phyloP scores from a whole-genome alignment of 1,284 basidiomycete genomes.

The Austropuccinia psidii region DNA sequence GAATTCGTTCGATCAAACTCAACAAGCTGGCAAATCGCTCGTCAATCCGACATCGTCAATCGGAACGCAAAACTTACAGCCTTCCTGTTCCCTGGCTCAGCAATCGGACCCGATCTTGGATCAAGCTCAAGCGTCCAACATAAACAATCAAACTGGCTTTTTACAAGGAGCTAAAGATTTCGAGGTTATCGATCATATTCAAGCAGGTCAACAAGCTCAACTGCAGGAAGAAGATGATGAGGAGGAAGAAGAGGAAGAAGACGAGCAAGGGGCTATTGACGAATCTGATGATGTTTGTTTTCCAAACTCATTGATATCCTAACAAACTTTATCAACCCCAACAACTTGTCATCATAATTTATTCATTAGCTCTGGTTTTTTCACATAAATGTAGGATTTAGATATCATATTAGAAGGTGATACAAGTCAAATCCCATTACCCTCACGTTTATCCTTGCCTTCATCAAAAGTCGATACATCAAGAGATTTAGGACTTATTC shows the following conservation, averaged over 20 bases:
- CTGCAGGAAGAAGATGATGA: not conserved
- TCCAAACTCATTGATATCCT: not conserved
- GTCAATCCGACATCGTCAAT: not conserved
- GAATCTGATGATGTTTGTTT: slow-evolving; percentile 25
- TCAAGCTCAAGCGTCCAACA: not conserved
- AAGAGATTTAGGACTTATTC: not conserved
- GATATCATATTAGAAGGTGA: slow-evolving; percentile 35
- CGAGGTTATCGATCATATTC: too few species aligned
- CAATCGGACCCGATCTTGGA: not conserved
- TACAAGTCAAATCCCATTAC: not conserved
- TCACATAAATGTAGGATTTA: slow-evolving; percentile 8
- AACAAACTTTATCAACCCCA: not conserved
- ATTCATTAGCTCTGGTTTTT: not conserved
- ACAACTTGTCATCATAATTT: not conserved
- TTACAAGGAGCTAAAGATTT: not conserved
- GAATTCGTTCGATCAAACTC: not conserved
- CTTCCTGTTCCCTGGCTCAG: not conserved
- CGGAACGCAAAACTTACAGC: not conserved
- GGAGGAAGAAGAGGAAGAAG: slow-evolving; percentile 6
- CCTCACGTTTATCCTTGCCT: not conserved
- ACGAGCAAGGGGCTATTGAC: slow-evolving; percentile 15
- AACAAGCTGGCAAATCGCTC: not conserved
- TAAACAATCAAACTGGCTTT: not conserved
- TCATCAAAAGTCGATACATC: slow-evolving; percentile 7
- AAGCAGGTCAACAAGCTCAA: not conserved